Evolutionary conservation across 129 eudicot species (phyloP).

Genomic region (Flaveria brownii): DNA sequence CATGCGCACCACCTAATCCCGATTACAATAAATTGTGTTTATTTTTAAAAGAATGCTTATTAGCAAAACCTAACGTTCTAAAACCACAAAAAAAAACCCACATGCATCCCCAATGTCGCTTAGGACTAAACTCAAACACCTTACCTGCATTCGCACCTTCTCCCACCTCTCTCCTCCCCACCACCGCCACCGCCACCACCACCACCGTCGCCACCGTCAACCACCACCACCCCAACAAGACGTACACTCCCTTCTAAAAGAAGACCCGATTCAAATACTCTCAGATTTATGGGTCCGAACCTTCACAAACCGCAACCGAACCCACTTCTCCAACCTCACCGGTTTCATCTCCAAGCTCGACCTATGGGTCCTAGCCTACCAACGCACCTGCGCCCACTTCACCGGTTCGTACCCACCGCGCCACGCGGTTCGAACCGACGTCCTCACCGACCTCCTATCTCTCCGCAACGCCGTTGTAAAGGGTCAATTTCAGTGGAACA

Average conservation of each 20-base stretch:
- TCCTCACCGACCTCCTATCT: slow-evolving; percentile 54
- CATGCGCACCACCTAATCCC: too few relatives aligned
- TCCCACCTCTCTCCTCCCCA: slow-evolving; percentile 30
- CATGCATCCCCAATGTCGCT: slow-evolving; percentile 47
- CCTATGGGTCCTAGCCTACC: slow-evolving; percentile 93
- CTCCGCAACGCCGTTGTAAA: slow-evolving; percentile 70
- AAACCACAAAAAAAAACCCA: not conserved
- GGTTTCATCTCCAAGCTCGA: slow-evolving; percentile 79
- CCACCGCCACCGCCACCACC: slow-evolving; percentile 38
- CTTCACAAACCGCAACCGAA: slow-evolving; percentile 45
- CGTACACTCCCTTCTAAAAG: slow-evolving; percentile 61
- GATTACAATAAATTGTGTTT: too few relatives aligned
- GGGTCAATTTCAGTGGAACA: slow-evolving; percentile 62
- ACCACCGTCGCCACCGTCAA: not conserved
- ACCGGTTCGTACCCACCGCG: slow-evolving; percentile 78
- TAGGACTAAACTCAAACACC: slow-evolving; percentile 64
- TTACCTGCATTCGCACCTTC: slow-evolving; percentile 47
- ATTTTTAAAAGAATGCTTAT: too few relatives aligned
- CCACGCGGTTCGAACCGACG: slow-evolving; percentile 53
- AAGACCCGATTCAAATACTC: slow-evolving; percentile 77
- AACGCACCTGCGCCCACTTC: slow-evolving; percentile 85
- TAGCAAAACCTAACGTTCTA: not conserved
- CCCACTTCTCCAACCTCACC: slow-evolving; percentile 62
- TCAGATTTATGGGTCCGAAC: slow-evolving; percentile 80
- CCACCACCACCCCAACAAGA: slow-evolving; percentile 42